These are phyloP conservation scores for Fomes fomentarius DNA, from an alignment of 1,284 basidiomycete species.

Conservation along the genomic window DNA sequence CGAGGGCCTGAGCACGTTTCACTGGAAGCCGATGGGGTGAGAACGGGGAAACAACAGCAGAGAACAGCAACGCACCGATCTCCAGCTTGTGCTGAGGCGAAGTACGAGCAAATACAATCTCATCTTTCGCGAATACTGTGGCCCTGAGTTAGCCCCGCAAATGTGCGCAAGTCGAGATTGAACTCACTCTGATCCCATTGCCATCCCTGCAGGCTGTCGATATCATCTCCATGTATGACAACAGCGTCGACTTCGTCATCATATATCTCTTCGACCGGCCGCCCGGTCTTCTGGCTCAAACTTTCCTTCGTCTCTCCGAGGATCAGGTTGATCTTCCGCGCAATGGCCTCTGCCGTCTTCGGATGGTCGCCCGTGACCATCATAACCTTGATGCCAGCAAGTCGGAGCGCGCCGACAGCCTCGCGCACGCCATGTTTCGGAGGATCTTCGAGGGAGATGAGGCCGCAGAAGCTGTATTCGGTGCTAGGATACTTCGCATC, in stretches of 20 bases:
- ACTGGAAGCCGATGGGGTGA: conserved; percentile 51
- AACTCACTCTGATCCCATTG: conserved; percentile 67
- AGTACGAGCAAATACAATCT: conserved; percentile 74
- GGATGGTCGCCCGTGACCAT: conserved; percentile 75
- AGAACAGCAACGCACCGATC: conserved; percentile 51
- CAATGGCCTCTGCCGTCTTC: conserved; percentile 71
- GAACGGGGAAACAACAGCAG: too few species aligned
- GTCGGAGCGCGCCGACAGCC: conserved; percentile 66
- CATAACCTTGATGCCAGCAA: conserved; percentile 74
- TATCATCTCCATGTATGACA: conserved; percentile 69
- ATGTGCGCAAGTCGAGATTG: background rate
- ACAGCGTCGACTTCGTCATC: conserved; percentile 69
- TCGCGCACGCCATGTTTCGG: conserved; percentile 73
- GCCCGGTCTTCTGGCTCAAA: conserved; percentile 54
- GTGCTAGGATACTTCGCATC: conserved; percentile 55
- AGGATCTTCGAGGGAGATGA: conserved; percentile 70
- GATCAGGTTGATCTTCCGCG: conserved; percentile 68
- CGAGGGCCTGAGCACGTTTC: conserved; percentile 69
- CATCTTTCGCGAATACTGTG: conserved; percentile 63
- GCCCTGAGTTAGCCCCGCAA: background rate
- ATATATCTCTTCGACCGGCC: conserved; percentile 60
- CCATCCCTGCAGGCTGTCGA: conserved; percentile 64
- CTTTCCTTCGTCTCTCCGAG: conserved; percentile 66
- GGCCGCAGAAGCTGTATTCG: conserved; percentile 63
- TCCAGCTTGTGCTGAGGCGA: conserved; percentile 75